These are phyloP conservation scores for Taxawa tesnikishii DNA, from an alignment of 2,329 filamentous ascomycete genomes.

Conservation along the genomic window DNA sequence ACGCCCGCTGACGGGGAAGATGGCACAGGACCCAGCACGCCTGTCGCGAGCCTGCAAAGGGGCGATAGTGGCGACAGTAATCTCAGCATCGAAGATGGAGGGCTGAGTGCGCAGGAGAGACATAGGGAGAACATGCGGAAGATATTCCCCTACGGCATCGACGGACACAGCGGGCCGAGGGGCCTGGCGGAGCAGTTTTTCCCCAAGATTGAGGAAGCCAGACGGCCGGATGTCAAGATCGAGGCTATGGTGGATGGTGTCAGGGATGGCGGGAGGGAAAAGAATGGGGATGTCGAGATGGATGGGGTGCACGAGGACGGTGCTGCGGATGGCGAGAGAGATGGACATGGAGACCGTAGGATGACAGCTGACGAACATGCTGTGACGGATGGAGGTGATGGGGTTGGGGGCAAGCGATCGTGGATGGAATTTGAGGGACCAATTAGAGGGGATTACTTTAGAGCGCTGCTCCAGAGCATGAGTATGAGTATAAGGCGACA, in stretches of 20 bases:
- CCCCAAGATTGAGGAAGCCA: constrained; percentile 4
- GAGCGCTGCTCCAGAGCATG: too few relatives aligned
- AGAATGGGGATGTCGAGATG: neutral
- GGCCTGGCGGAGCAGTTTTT: constrained; percentile 12
- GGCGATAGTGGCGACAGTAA: neutral
- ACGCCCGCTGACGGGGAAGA: neutral
- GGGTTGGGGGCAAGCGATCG: too few relatives aligned
- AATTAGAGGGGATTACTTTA: too few relatives aligned
- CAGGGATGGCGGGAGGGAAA: neutral
- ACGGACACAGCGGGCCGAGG: constrained; percentile 6
- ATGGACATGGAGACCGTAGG: neutral
- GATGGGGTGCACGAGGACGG: neutral
- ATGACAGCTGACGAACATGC: too few relatives aligned
- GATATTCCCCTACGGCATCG: constrained; percentile 15
- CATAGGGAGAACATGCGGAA: constrained; percentile 18
- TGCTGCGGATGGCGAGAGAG: neutral
- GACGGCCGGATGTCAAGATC: constrained; percentile 5
- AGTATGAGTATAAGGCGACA: too few relatives aligned
- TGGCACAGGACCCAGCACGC: constrained; percentile 12
- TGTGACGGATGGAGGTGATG: neutral
- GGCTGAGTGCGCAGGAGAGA: constrained; percentile 12
- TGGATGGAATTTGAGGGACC: too few relatives aligned
- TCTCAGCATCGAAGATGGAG: constrained; percentile 11
- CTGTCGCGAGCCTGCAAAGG: constrained; percentile 1
- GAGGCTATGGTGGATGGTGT: constrained; percentile 1